Evolutionary conservation across 306 rosid species (phyloP).

Genomic region (Purshia tridentata): DNA sequence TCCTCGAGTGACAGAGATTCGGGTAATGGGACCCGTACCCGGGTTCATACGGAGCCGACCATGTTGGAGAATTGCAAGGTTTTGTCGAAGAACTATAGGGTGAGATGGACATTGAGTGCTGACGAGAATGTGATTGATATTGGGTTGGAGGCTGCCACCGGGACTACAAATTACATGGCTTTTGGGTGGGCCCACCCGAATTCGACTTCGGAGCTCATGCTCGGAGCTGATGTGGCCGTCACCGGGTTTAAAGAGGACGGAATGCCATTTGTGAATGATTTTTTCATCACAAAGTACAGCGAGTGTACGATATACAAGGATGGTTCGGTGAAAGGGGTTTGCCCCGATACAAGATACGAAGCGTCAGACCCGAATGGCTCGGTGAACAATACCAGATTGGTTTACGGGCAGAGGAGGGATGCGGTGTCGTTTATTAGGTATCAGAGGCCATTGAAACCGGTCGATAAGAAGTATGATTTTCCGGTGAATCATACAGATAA

Average conservation of each 20-base stretch:
- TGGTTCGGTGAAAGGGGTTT: constrained; percentile 65
- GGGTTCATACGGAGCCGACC: constrained; percentile 45
- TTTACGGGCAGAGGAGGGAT: constrained; percentile 73
- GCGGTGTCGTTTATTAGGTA: constrained; percentile 72
- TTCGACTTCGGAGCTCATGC: constrained; percentile 53
- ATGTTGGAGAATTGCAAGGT: constrained; percentile 75
- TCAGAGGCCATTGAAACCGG: constrained; percentile 56
- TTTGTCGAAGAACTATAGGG: constrained; percentile 48
- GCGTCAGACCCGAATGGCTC: constrained; percentile 35
- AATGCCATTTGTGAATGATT: constrained; percentile 72
- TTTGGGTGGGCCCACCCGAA: constrained; percentile 82
- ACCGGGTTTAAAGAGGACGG: constrained; percentile 73
- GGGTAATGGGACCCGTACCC: constrained; percentile 5
- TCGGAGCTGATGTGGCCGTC: constrained; percentile 76
- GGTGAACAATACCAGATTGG: constrained; percentile 57
- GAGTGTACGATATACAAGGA: constrained; percentile 54
- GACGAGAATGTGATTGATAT: constrained; percentile 54
- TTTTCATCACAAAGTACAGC: constrained; percentile 61
- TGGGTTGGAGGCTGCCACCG: constrained; percentile 80
- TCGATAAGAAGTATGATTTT: constrained; percentile 58
- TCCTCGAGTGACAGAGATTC: constrained; percentile 22
- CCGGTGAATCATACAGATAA: constrained; percentile 48
- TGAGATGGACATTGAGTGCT: constrained; percentile 69
- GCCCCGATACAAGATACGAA: constrained; percentile 71
- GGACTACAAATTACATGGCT: constrained; percentile 69